Conservation (phyloP, 2,329 filamentous ascomycete species). For the Allantophomopsis lycopodina region DNA sequence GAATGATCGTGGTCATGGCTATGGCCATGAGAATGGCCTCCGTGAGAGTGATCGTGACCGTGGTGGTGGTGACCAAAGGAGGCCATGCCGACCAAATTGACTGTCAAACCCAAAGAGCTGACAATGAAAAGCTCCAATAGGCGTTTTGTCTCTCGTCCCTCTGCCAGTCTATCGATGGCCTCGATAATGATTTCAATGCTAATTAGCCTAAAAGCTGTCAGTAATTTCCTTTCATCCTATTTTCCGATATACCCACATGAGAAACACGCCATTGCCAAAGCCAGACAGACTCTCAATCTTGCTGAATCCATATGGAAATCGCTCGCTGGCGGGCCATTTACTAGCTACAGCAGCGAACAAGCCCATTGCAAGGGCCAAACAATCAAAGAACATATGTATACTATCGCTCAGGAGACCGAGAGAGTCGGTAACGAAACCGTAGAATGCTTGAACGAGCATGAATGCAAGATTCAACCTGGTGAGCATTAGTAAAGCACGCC, state of each 20-base stretch:
- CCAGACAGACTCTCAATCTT: constrained; percentile 95
- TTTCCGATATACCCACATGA: constrained; percentile 49
- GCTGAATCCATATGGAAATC: constrained; percentile 89
- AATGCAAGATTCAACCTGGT: constrained; percentile 80
- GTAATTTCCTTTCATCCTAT: not conserved
- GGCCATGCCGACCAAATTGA: constrained; percentile 79
- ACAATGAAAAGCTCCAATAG: constrained; percentile 81
- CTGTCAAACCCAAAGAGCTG: constrained; percentile 70
- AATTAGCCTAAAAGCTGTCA: constrained; percentile 48
- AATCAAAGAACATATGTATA: constrained; percentile 99
- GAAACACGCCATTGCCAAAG: constrained; percentile 89
- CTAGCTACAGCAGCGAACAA: constrained; percentile 86
- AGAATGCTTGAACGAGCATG: constrained; percentile 89
- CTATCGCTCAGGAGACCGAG: constrained; percentile 92
- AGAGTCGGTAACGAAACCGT: constrained; percentile 87
- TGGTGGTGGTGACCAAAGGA: constrained; percentile 30
- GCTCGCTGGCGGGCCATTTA: constrained; percentile 84
- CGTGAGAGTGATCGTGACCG: constrained; percentile 26
- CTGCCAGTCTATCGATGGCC: constrained; percentile 74
- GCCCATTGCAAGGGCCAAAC: constrained; percentile 79
- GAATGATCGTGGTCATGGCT: constrained; percentile 9
- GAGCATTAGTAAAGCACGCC: constrained; percentile 1
- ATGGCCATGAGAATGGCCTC: constrained; percentile 14
- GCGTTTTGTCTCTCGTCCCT: constrained; percentile 71
- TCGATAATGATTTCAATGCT: constrained; percentile 95